Percentiles rank a stretch among this genome's conserved stretches.
phyloP scores from a whole-genome alignment of 371 early-diverging fungal genomes.

The Actinomucor elegans region DNA sequence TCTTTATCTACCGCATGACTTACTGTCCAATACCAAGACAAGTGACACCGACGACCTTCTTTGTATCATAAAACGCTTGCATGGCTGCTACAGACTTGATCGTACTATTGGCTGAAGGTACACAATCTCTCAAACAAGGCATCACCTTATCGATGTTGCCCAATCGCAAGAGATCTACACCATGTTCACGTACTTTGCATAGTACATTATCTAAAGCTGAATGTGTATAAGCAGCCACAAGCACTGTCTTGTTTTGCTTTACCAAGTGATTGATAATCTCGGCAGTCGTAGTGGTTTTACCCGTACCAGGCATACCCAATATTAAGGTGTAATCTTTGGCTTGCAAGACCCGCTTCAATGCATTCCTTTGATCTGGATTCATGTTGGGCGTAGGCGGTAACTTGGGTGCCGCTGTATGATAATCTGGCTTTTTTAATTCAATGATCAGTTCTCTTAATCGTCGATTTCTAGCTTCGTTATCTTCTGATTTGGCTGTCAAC shows the following conservation, averaged over 20 bases:
- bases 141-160: conserved; percentile 72
- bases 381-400: conserved; percentile 24
- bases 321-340: conserved; percentile 91
- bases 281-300: conserved; percentile 95
- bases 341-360: conserved; percentile 59
- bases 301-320: conserved; percentile 99
- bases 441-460: conserved; percentile 70
- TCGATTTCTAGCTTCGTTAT: conserved; percentile 43
- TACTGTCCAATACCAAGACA: conserved; percentile 87
- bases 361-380: conserved; percentile 70
- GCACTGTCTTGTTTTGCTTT: conserved; percentile 70
- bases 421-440: conserved; percentile 73
- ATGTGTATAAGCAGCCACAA: conserved; percentile 96
- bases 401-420: conserved; percentile 10
- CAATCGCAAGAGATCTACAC: conserved; percentile 69
- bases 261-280: conserved; percentile 79
- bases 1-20: conserved; percentile 15
- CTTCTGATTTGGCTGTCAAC: conserved; percentile 55
- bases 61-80: conserved; percentile 54
- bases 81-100: conserved; percentile 59
- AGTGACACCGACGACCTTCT: conserved; percentile 84
- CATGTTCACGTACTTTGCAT: conserved; percentile 68
- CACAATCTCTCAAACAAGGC: conserved; percentile 44
- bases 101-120: conserved; percentile 44
- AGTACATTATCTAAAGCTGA: conserved; percentile 95